Evolutionary conservation across 2,329 filamentous ascomycete genomes (phyloP).

Genomic region (Dothistroma septosporum): DNA sequence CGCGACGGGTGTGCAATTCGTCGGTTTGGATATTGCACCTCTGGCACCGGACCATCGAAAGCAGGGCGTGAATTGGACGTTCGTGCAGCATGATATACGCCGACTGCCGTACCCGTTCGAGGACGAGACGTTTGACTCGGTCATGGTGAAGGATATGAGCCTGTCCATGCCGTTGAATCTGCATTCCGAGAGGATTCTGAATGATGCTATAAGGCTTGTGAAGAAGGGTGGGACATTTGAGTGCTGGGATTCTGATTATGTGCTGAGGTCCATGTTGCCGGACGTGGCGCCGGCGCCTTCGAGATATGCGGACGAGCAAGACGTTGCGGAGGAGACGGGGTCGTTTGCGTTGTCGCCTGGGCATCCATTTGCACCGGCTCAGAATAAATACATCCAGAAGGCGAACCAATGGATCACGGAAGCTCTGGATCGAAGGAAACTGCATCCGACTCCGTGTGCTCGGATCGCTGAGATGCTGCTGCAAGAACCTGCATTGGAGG

Average conservation of each 20-base stretch:
- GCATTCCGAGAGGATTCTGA: conserved; percentile 55
- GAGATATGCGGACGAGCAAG: conserved; percentile 58
- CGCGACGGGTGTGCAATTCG: conserved; percentile 67
- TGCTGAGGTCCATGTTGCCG: conserved; percentile 75
- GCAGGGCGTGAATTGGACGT: conserved; percentile 79
- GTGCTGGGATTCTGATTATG: conserved; percentile 84
- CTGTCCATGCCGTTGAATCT: conserved; percentile 58
- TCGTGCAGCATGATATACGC: conserved; percentile 82
- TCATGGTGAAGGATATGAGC: conserved; percentile 82
- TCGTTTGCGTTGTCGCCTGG: conserved; percentile 80
- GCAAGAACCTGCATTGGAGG: conserved; percentile 73
- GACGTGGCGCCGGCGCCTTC: conserved; percentile 62
- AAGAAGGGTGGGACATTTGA: conserved; percentile 76
- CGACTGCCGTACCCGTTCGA: conserved; percentile 71
- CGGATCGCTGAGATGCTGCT: conserved; percentile 70
- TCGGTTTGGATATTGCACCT: conserved; percentile 75
- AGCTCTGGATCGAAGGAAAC: conserved; percentile 65
- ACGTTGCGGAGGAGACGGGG: conserved; percentile 63
- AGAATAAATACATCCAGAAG: conserved; percentile 77
- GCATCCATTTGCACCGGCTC: conserved; percentile 73
- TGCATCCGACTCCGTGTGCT: conserved; percentile 74
- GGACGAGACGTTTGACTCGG: conserved; percentile 75
- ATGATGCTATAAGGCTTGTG: conserved; percentile 73
- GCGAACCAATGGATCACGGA: conserved; percentile 79
- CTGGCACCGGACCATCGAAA: conserved; percentile 61